Conservation (phyloP, 2,329 filamentous ascomycete species). For the Dactylellina drechsleri region DNA sequence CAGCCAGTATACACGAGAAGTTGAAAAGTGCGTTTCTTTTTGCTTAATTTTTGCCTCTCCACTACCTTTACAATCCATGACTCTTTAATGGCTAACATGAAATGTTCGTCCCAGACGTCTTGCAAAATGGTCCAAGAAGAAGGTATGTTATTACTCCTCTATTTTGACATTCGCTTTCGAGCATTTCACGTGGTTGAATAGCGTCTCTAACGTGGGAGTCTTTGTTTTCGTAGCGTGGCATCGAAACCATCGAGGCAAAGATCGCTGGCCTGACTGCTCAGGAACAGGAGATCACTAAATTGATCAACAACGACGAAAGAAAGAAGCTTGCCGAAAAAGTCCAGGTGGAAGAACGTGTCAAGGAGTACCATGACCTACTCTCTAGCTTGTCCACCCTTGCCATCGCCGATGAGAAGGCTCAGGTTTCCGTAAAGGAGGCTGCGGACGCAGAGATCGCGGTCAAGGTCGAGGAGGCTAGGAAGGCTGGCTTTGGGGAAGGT, state of each 20-base stretch:
- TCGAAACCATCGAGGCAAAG: constrained; percentile 58
- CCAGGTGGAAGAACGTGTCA: constrained; percentile 56
- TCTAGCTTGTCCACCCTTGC: constrained; percentile 53
- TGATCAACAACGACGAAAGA: constrained; percentile 58
- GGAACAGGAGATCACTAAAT: constrained; percentile 55
- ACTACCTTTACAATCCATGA: neutral
- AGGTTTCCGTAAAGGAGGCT: constrained; percentile 67
- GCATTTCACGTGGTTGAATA: neutral
- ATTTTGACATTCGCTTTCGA: neutral
- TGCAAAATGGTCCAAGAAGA: constrained; percentile 52
- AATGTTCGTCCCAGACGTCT: constrained; percentile 24
- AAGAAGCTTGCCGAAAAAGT: constrained; percentile 57
- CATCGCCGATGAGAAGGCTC: constrained; percentile 70
- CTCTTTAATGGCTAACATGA: neutral
- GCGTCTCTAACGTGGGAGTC: constrained; percentile 40
- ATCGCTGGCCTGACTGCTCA: constrained; percentile 57
- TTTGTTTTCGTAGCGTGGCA: constrained; percentile 54
- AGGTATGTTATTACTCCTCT: constrained; percentile 23
- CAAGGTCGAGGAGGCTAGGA: constrained; percentile 65
- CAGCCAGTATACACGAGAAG: constrained; percentile 37
- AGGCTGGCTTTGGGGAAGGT: constrained; percentile 64
- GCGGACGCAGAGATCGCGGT: constrained; percentile 67
- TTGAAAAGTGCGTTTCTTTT: constrained; percentile 39
- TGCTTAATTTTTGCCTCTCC: neutral
- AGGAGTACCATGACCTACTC: constrained; percentile 57